phyloP scores from a whole-genome alignment of 1,284 basidiomycete species.

The Golubevia sp. region DNA sequence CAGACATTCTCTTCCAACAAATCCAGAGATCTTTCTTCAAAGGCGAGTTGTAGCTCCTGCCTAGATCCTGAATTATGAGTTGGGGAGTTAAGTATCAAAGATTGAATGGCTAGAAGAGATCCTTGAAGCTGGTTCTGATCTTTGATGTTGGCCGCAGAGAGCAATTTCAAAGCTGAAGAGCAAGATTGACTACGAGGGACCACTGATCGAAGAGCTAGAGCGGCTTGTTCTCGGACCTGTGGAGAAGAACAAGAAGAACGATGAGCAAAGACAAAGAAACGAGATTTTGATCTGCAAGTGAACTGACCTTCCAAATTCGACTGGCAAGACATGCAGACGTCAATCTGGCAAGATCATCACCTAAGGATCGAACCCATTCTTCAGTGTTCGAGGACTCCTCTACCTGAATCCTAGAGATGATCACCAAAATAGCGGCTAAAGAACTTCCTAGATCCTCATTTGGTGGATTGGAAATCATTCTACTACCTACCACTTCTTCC shows the following conservation, averaged over 20 bases:
- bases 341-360: too few species aligned
- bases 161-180: not conserved
- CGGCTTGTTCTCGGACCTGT: not conserved
- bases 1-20: conserved; percentile 28
- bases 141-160: not conserved
- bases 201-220: too few species aligned
- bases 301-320: conserved; percentile 39
- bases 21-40: not conserved
- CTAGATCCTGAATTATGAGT: not conserved
- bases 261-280: not conserved
- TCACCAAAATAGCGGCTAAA: conserved; percentile 42
- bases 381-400: conserved; percentile 15
- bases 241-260: not conserved
- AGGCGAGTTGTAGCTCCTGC: not conserved
- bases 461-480: conserved; percentile 6
- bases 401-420: conserved; percentile 38
- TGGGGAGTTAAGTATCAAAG: not conserved
- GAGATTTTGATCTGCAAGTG: conserved; percentile 17
- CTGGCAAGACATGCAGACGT: conserved; percentile 26
- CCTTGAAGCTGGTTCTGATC: conserved; percentile 44
- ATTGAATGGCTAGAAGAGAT: conserved; percentile 18
- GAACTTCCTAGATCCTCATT: conserved; percentile 20
- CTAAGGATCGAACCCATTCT: conserved; percentile 12
- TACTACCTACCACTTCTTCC: conserved; percentile 2
- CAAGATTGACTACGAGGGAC: not conserved